These are phyloP conservation scores for Trypanosoma grayi DNA, from an alignment of 208 protist species.

Conservation along the genomic window DNA sequence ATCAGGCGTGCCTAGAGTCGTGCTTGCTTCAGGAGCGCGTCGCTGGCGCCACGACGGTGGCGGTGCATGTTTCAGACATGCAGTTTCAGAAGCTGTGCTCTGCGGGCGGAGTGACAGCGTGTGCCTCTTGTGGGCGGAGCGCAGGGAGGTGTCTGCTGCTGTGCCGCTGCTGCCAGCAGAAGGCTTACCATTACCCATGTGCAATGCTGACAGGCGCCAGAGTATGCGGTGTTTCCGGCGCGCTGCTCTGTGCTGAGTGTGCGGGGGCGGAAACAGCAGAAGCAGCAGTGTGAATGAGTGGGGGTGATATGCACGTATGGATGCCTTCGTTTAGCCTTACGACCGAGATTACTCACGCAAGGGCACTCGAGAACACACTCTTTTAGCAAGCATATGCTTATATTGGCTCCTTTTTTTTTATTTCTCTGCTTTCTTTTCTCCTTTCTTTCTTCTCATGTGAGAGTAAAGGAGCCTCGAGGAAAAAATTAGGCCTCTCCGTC, in stretches of 20 bases:
- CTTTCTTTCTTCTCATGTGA: background rate
- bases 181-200: slow-evolving; percentile 64
- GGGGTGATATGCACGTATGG: background rate
- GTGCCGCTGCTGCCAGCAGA: slow-evolving; percentile 11
- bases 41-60: background rate
- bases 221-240: slow-evolving; percentile 42
- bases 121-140: slow-evolving; percentile 8
- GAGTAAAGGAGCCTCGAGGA: background rate
- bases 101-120: slow-evolving; percentile 11
- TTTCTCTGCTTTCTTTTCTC: background rate
- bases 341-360: too few species aligned
- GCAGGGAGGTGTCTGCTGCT: slow-evolving; percentile 12
- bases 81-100: slow-evolving; percentile 15
- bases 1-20: slow-evolving; percentile 85
- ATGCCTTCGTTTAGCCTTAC: too few species aligned
- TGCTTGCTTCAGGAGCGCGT: slow-evolving; percentile 31
- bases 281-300: background rate
- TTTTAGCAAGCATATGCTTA: too few species aligned
- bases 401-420: background rate
- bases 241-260: slow-evolving; percentile 16
- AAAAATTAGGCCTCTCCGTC: background rate
- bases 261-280: background rate
- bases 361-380: too few species aligned
- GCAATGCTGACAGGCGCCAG: slow-evolving; percentile 60
- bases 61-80: background rate